phyloP scores from a whole-genome alignment of 2,329 filamentous ascomycete genomes.

The Bertia moriformis region DNA sequence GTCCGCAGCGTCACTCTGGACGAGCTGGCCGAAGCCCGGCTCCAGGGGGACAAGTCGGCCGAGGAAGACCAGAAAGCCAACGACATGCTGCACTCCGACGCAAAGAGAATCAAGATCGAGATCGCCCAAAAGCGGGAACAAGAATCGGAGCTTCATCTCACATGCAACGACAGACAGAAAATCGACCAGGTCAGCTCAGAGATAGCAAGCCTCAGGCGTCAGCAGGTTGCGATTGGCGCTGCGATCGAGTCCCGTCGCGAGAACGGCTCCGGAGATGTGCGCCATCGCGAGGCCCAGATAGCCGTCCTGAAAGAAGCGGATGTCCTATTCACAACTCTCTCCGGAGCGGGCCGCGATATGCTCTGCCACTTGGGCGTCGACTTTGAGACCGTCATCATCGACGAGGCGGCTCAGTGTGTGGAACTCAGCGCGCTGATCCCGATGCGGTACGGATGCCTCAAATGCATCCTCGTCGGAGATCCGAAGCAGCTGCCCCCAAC shows the following conservation, averaged over 20 bases:
- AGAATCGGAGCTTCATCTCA: constrained; percentile 52
- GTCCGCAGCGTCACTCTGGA: constrained; percentile 88
- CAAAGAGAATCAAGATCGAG: constrained; percentile 59
- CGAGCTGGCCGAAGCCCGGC: constrained; percentile 66
- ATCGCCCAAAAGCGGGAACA: constrained; percentile 55
- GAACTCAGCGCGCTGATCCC: constrained; percentile 93
- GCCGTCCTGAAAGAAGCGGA: constrained; percentile 81
- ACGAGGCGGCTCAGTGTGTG: constrained; percentile 95
- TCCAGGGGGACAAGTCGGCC: constrained; percentile 46
- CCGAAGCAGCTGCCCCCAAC: constrained; percentile 94
- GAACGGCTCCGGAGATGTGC: constrained; percentile 74
- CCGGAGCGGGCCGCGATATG: constrained; percentile 92
- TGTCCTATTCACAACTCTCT: constrained; percentile 87
- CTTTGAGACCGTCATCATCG: constrained; percentile 96
- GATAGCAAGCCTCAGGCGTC: constrained; percentile 63
- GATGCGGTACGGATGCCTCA: constrained; percentile 90
- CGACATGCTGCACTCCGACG: constrained; percentile 48
- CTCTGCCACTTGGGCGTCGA: constrained; percentile 88
- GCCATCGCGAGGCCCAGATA: constrained; percentile 72
- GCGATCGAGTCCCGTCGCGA: constrained; percentile 81
- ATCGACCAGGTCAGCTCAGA: constrained; percentile 32
- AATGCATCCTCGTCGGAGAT: constrained; percentile 93
- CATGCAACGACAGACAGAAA: constrained; percentile 30
- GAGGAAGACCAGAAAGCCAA: constrained; percentile 38
- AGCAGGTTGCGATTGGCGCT: constrained; percentile 62